Percentiles rank a stretch among this genome's conserved stretches.
Evolutionary conservation across 192 early-diverging fungal genomes (phyloP).

Genomic region (Anaeromyces robustus): DNA sequence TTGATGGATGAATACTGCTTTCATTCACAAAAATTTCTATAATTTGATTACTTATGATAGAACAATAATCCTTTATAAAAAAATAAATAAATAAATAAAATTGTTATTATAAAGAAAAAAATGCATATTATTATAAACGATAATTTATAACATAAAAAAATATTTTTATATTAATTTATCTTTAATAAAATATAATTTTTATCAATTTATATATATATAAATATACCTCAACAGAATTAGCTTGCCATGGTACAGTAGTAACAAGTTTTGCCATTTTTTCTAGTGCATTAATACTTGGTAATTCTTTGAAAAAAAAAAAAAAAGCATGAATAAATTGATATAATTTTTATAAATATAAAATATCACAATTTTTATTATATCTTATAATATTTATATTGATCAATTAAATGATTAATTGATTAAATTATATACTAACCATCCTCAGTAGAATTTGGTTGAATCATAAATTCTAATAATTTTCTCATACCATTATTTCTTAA

Average conservation of each 20-base stretch:
- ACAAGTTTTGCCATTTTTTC: background rate
- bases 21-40: background rate
- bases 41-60: background rate
- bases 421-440: background rate
- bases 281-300: background rate
- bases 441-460: constrained; percentile 4
- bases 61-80: background rate
- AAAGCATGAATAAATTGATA: no score
- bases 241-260: background rate
- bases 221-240: background rate
- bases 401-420: no score
- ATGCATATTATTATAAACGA: no score
- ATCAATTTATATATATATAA: no score
- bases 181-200: no score
- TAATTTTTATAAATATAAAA: no score
- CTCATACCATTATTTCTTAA: constrained; percentile 43
- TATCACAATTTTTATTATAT: no score
- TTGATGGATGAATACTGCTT: background rate
- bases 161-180: no score
- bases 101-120: no score
- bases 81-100: no score
- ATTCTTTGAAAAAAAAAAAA: background rate
- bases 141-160: no score
- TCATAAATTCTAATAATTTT: constrained; percentile 49
- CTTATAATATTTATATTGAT: no score